These are phyloP conservation scores for Penicillium daleae DNA, from an alignment of 495 filamentous ascomycete genomes.

Conservation along the genomic window DNA sequence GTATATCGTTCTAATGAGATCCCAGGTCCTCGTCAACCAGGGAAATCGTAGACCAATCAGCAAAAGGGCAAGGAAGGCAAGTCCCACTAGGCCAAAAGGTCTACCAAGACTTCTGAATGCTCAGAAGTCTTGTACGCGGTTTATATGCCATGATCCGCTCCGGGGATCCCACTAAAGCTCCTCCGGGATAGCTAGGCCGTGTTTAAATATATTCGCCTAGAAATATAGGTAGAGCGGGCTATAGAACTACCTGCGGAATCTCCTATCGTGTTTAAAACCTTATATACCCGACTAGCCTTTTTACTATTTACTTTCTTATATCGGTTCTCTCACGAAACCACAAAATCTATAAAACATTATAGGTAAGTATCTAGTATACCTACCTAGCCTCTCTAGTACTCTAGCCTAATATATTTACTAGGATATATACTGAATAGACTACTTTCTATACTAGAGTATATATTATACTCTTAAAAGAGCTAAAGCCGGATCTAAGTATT, in stretches of 20 bases:
- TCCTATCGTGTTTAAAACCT: background rate
- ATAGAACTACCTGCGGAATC: background rate
- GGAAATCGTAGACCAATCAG: too few species aligned
- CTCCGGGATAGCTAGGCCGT: background rate
- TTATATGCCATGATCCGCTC: too few species aligned
- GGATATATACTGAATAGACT: background rate
- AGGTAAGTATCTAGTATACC: background rate
- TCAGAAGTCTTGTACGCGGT: too few species aligned
- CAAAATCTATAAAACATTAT: background rate
- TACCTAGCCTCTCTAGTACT: background rate
- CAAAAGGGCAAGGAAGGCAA: too few species aligned
- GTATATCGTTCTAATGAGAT: background rate
- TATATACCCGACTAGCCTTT: background rate
- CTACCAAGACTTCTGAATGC: too few species aligned
- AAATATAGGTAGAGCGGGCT: background rate
- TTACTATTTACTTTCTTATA: background rate
- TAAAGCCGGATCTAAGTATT: background rate
- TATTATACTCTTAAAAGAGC: background rate
- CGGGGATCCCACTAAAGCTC: too few species aligned
- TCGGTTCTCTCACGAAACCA: background rate
- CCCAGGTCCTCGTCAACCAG: too few species aligned
- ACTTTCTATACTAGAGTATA: background rate
- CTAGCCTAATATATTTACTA: background rate
- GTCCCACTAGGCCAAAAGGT: too few species aligned
- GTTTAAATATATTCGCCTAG: background rate